Base-by-base conservation (phyloP, 2,329 filamentous ascomycete genomes). In the Byssoonygena ceratinophila region DNA sequence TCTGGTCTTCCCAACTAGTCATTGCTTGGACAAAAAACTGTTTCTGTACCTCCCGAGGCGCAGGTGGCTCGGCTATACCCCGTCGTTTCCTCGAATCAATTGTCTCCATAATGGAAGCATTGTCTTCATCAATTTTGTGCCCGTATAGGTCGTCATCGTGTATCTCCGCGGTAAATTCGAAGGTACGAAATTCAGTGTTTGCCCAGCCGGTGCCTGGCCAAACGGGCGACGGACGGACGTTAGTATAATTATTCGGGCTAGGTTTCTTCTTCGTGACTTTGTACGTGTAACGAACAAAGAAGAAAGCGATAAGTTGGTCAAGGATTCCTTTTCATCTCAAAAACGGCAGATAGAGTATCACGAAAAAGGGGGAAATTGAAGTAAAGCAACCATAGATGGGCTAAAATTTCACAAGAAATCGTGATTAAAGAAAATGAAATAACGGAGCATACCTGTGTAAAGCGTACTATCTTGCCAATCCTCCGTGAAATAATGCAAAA, bases 401-500 rank as follows among this genome's bases (percentile, higher is more conserved):
- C 14, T 34, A 36, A 47, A n/a, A n/a, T n/a, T n/a, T n/a, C n/a
- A n/a, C n/a, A n/a, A n/a, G n/a, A n/a, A n/a, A n/a, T n/a, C n/a
- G n/a, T n/a, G n/a, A n/a, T n/a, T n/a, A n/a, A n/a, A n/a, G n/a
- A 9, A 18, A 12, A 27, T 9, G 18, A 40, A 40, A 41, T 23
- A 20, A 12, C 9, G 8, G 6, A 31, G 59, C 64, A 23, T 64
- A 74, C 73, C 75, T 55, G 70, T 64, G 58, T 71, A 73, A 40
- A 67, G 64, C 45, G 71, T 73, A 60, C 60, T 76, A 39, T 81
- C 84, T 51, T 80, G 74, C 80, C 83, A 94, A 62, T 94, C 88
- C 59, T 89, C 80, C 0, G 87, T 92, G 57, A 95, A 71, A 61
- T 87, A 94, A 66, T 95, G 89, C 61, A 94, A 65, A 60, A 90